Conservation (phyloP, 192 early-diverging fungal genomes). For the Chytriomyces sp. region DNA sequence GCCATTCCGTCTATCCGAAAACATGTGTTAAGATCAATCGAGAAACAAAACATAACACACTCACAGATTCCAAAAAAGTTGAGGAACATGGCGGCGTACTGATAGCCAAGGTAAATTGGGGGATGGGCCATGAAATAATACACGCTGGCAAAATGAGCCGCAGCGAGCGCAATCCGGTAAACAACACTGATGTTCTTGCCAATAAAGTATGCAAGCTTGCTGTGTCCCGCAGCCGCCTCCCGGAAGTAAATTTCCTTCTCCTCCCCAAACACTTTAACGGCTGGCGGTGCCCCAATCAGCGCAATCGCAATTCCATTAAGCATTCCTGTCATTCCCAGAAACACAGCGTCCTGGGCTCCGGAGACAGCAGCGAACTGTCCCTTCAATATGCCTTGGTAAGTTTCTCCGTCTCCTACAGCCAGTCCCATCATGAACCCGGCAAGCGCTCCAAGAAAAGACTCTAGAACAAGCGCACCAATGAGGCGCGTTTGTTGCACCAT, state of each 20-base stretch:
- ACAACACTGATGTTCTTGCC: conserved; percentile 28
- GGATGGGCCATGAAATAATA: conserved; percentile 32
- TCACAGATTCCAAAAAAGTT: conserved; percentile 39
- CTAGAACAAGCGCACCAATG: conserved; percentile 7
- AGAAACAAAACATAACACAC: conserved; percentile 31
- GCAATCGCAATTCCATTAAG: conserved; percentile 19
- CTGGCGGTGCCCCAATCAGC: conserved; percentile 24
- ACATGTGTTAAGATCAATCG: conserved; percentile 28
- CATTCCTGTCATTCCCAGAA: conserved; percentile 30
- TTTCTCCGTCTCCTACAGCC: neutral
- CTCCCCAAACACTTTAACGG: conserved; percentile 35
- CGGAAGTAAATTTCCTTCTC: conserved; percentile 32
- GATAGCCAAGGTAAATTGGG: conserved; percentile 17
- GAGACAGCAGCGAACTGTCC: conserved; percentile 25
- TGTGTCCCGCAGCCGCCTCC: conserved; percentile 34
- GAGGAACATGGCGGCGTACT: conserved; percentile 25
- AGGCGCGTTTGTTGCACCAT: conserved; percentile 20
- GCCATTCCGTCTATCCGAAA: conserved; percentile 38
- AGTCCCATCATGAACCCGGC: conserved; percentile 31
- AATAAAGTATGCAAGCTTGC: conserved; percentile 22
- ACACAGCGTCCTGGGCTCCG: neutral
- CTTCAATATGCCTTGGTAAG: conserved; percentile 28
- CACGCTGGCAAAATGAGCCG: conserved; percentile 31
- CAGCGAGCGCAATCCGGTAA: conserved; percentile 23
- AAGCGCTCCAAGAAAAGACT: neutral